phyloP scores from a whole-genome alignment of 345 rosid species.

The Syzygium aromaticum region DNA sequence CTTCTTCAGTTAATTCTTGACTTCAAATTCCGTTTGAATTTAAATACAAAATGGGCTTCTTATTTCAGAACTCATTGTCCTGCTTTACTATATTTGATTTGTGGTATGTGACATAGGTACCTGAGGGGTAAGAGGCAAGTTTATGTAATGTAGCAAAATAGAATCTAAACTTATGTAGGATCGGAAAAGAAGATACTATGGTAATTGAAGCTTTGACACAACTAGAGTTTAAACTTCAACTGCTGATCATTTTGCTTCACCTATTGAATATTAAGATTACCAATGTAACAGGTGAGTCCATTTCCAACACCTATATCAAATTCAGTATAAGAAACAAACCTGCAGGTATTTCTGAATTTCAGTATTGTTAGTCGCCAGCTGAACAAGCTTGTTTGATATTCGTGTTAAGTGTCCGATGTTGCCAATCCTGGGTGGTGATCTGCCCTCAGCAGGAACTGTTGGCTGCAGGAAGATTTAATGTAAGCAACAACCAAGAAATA shows the following conservation, averaged over 20 bases:
- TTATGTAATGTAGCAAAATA: neutral
- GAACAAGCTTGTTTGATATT: constrained; percentile 73
- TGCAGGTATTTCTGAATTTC: constrained; percentile 62
- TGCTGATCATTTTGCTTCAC: neutral
- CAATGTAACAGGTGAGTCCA: neutral
- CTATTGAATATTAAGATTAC: neutral
- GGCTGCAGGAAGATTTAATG: constrained; percentile 37
- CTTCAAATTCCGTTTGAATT: neutral
- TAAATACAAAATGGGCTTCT: neutral
- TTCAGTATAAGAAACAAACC: constrained; percentile 30
- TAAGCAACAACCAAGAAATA: neutral
- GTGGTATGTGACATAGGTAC: neutral
- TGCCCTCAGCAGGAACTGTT: constrained; percentile 60
- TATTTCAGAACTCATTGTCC: neutral
- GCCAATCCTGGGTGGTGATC: constrained; percentile 63
- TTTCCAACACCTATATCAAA: neutral
- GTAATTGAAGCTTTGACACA: neutral
- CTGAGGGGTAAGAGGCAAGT: neutral
- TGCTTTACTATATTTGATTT: neutral
- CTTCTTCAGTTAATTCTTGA: neutral
- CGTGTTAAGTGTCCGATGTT: constrained; percentile 87
- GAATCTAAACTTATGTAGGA: neutral
- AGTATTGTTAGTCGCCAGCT: constrained; percentile 50
- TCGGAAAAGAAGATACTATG: neutral
- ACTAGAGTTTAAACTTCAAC: neutral